A percentile compares a stretch with the other conserved stretches of the same genome.
phyloP scores from a whole-genome alignment of 2,329 filamentous ascomycete species.

The Mollisia scopiformis region DNA sequence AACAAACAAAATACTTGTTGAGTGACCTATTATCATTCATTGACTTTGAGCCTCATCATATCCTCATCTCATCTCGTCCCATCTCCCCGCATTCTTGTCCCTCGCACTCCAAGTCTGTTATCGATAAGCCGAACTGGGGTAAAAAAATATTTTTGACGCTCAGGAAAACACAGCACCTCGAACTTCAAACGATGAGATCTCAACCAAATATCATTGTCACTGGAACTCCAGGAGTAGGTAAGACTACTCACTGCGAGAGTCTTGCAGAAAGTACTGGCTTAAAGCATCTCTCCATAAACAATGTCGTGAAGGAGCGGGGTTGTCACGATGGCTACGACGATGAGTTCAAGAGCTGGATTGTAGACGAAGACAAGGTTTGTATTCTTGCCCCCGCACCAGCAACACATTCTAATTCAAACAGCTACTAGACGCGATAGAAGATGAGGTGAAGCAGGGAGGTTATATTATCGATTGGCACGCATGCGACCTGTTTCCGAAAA shows the following conservation, averaged over 20 bases:
- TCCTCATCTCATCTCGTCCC: not conserved
- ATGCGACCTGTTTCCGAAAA: constrained; percentile 90
- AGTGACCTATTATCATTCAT: too few relatives aligned
- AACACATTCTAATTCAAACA: constrained; percentile 38
- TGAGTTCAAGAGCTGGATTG: constrained; percentile 84
- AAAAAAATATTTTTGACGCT: not conserved
- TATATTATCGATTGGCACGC: constrained; percentile 98
- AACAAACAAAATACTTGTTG: not conserved
- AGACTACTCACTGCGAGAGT: constrained; percentile 88
- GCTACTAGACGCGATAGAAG: constrained; percentile 88
- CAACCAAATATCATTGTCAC: constrained; percentile 92
- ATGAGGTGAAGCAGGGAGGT: constrained; percentile 76
- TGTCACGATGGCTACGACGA: constrained; percentile 91
- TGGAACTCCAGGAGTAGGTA: constrained; percentile 93
- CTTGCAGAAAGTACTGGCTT: constrained; percentile 77
- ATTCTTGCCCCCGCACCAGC: not conserved
- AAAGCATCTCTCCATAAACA: constrained; percentile 84
- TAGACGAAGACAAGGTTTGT: constrained; percentile 91
- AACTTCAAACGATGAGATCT: constrained; percentile 40
- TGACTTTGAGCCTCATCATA: too few relatives aligned
- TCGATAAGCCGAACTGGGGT: not conserved
- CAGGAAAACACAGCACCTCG: not conserved
- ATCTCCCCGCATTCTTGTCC: too few relatives aligned
- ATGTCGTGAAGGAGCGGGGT: constrained; percentile 84
- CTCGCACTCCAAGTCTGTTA: too few relatives aligned